Base-by-base conservation (phyloP, 805 yeast genomes). In the Candida sanyiensis region DNA sequence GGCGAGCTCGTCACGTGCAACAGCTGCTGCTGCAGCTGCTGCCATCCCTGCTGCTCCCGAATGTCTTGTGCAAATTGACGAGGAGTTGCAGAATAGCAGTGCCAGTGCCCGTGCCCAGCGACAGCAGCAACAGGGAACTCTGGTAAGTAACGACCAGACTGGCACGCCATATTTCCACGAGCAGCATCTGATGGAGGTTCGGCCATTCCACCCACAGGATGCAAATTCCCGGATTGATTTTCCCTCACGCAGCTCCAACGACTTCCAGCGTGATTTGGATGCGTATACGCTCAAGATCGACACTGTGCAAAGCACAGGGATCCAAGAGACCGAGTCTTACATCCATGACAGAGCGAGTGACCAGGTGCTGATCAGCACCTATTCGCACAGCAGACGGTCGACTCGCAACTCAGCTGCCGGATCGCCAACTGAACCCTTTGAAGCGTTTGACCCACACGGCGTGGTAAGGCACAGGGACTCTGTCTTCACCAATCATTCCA, bases 291-390 rank as follows among this genome's bases (percentile, higher is more conserved):
- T 22, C 5, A 28, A 35, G 28, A 25, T 22, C 18, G 16, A 39
- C 16, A 18, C 19, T 18, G 30, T 7, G 18, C 10, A 19, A 13
- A n/a, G 18, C 7, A 33, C 42, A 10, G 16, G 32, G 4, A n/a
- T 35, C 8, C 36, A 52, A 19, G 58, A 56, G 15, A 59, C 56
- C 13, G 62, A 52, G 6, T 59, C 67, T 1, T 64, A 62, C 39
- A 55, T 63, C 7, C 63, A 61, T 35, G 67, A 60, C 40, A 50
- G 48, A 17, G 44, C 47, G 19, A 57, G 57, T 36, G 64, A 58
- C n/a, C 46, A 54, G 7, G 55, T 62, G 2, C 41, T 65, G 26
- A 43, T 66, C 39, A 65, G 64, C 41, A 63, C 55, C 32, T 55
- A 33, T 30, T 46, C 49, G 3, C 46, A 50, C 42, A 40, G 57